Evolutionary conservation across 2,329 filamentous ascomycete genomes (phyloP).

Genomic region (Colletotrichum sidae): DNA sequence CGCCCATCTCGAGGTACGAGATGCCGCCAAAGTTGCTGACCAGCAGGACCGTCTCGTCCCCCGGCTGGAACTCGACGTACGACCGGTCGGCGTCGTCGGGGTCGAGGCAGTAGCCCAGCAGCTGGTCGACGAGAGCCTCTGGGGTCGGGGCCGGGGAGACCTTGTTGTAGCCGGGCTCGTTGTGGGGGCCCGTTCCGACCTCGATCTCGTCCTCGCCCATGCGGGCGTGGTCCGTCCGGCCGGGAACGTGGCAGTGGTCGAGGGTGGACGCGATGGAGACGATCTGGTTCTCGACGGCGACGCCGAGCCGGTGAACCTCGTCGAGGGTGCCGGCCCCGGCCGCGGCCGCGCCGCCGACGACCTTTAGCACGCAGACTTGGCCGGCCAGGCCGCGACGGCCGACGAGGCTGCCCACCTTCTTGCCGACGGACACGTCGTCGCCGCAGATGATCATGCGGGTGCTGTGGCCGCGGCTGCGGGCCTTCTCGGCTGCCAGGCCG

Average conservation of each 20-base stretch:
- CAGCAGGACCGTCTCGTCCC: constrained; percentile 64
- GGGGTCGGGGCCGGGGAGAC: constrained; percentile 63
- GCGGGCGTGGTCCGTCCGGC: constrained; percentile 59
- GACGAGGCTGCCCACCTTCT: constrained; percentile 64
- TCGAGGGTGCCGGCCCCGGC: constrained; percentile 61
- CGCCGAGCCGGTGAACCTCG: constrained; percentile 61
- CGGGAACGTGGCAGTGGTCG: constrained; percentile 71
- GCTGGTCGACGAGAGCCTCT: constrained; percentile 63
- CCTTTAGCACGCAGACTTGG: constrained; percentile 69
- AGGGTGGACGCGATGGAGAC: constrained; percentile 69
- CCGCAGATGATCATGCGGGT: constrained; percentile 71
- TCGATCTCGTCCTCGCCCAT: constrained; percentile 66
- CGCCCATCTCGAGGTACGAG: constrained; percentile 67
- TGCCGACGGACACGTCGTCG: constrained; percentile 74
- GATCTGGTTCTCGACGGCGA: constrained; percentile 62
- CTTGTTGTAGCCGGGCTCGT: constrained; percentile 72
- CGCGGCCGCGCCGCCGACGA: constrained; percentile 64
- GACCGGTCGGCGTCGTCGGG: constrained; percentile 61
- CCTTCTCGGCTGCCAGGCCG: constrained; percentile 69
- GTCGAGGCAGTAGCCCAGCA: constrained; percentile 72
- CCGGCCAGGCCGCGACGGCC: constrained; percentile 72
- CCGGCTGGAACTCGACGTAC: constrained; percentile 59
- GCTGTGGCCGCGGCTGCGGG: constrained; percentile 63
- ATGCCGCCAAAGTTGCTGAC: constrained; percentile 72
- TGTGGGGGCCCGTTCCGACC: constrained; percentile 75